These are phyloP conservation scores for Fusarium sulawesiense DNA, from an alignment of 2,329 filamentous ascomycete species.

Conservation along the genomic window DNA sequence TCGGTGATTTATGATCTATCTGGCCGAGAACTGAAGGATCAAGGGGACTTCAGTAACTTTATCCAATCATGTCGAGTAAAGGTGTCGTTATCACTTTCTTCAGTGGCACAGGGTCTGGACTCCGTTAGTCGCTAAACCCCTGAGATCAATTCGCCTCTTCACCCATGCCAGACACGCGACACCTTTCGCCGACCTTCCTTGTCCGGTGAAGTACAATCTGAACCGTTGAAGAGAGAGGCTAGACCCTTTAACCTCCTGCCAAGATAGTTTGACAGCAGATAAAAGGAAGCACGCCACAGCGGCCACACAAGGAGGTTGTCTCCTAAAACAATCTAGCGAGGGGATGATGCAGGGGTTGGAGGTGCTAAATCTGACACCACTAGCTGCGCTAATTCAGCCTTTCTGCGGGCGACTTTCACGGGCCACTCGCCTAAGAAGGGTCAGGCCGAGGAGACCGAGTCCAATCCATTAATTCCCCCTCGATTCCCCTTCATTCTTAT, in stretches of 20 bases:
- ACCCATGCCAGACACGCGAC: conserved; percentile 15
- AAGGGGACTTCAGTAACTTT: neutral
- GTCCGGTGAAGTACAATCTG: neutral
- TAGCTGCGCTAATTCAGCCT: neutral
- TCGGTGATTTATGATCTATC: neutral
- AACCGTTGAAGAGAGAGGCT: neutral
- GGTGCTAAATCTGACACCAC: neutral
- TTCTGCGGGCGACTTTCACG: neutral
- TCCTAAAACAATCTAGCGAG: neutral
- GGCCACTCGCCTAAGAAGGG: conserved; percentile 6
- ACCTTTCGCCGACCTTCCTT: conserved; percentile 13
- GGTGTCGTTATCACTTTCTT: neutral
- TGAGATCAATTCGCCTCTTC: neutral
- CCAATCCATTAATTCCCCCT: neutral
- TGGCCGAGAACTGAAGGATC: neutral
- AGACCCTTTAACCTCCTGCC: neutral
- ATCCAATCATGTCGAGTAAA: conserved; percentile 8
- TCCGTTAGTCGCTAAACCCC: neutral
- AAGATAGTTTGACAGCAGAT: conserved; percentile 13
- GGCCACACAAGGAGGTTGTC: neutral
- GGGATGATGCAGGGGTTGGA: neutral
- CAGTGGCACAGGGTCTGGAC: conserved; percentile 14
- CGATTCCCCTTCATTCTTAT: conserved; percentile 7
- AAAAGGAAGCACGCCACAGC: neutral
- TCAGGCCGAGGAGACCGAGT: conserved; percentile 14